Percentiles rank a stretch among this genome's conserved stretches.
phyloP scores from a whole-genome alignment of 306 rosid genomes.

The Cucurbita moschata region DNA sequence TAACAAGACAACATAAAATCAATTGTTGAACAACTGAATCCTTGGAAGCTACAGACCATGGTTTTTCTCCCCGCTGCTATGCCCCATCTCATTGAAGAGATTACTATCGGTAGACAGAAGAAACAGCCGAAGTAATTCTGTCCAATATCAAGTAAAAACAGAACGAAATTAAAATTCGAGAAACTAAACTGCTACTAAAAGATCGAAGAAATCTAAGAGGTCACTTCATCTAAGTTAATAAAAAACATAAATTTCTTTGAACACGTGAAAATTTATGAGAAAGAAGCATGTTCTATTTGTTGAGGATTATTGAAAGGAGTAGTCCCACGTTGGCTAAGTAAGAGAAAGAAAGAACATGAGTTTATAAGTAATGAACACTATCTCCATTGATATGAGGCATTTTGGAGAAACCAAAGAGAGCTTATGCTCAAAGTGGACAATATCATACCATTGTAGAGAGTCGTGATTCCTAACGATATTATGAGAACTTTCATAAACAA shows the following conservation, averaged over 20 bases:
- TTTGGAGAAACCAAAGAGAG: too few species aligned
- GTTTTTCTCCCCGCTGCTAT: conserved; percentile 84
- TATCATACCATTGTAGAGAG: too few species aligned
- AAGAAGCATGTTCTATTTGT: background rate
- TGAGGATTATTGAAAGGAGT: too few species aligned
- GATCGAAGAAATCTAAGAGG: background rate
- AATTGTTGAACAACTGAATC: conserved; percentile 1
- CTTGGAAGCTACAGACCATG: conserved; percentile 41
- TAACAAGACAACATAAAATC: background rate
- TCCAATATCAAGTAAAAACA: conserved; percentile 11
- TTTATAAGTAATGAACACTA: too few species aligned
- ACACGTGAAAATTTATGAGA: background rate
- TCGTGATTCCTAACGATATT: too few species aligned
- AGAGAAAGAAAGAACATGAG: too few species aligned
- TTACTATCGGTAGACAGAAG: conserved; percentile 83
- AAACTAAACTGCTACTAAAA: background rate
- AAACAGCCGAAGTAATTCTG: conserved; percentile 93
- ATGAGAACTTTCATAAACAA: background rate
- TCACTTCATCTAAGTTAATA: background rate
- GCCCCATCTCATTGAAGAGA: conserved; percentile 99
- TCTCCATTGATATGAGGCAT: too few species aligned
- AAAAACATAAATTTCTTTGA: background rate
- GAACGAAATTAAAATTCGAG: background rate
- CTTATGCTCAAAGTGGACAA: too few species aligned
- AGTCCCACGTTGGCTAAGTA: too few species aligned